Evolutionary conservation across 768 basidiomycete genomes (phyloP).

Genomic region (Clitopilus hobsonii): DNA sequence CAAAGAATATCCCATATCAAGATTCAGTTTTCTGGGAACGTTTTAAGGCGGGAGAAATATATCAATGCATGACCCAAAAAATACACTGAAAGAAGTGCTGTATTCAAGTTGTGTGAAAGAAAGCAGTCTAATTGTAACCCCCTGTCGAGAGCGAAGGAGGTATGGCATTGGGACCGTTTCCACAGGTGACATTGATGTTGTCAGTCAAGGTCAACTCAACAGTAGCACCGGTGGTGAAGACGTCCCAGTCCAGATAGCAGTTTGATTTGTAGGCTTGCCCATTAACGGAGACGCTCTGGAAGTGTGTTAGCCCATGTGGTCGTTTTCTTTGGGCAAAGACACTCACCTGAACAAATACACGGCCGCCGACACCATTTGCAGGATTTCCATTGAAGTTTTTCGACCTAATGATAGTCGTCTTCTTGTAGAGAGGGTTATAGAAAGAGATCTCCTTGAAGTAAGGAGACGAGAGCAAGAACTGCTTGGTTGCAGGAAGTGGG

Average conservation of each 20-base stretch:
- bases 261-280: slow-evolving; percentile 56
- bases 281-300: slow-evolving; percentile 56
- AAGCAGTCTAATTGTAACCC: slow-evolving; percentile 47
- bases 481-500: slow-evolving; percentile 56
- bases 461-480: slow-evolving; percentile 56
- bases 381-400: slow-evolving; percentile 52
- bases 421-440: slow-evolving; percentile 53
- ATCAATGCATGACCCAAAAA: no score
- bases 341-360: slow-evolving; percentile 52
- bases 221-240: slow-evolving; percentile 47
- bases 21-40: no score
- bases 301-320: no score
- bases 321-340: background rate
- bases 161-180: slow-evolving; percentile 36
- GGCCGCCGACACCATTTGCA: slow-evolving; percentile 42
- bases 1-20: no score
- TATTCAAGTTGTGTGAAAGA: no score
- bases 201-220: slow-evolving; percentile 53
- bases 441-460: slow-evolving; percentile 59
- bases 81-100: no score
- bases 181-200: slow-evolving; percentile 50
- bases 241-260: slow-evolving; percentile 64
- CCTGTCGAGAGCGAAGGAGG: slow-evolving; percentile 67
- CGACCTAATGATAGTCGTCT: slow-evolving; percentile 50
- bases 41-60: no score